Base-by-base conservation (phyloP, 2,329 filamentous ascomycete genomes). In the Geoglossum cookeanum region DNA sequence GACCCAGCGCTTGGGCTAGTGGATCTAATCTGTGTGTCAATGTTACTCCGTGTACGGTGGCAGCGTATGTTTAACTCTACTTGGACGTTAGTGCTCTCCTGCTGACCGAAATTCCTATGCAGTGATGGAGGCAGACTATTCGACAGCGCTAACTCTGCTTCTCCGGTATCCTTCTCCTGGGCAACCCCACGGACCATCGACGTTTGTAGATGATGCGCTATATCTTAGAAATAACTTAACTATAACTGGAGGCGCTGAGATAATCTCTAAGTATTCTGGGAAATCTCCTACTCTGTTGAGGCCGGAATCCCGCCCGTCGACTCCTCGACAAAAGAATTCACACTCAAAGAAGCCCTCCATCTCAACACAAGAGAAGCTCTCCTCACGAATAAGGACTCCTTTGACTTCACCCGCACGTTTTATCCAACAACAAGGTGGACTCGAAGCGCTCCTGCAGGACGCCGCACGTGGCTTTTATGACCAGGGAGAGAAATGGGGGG, bases 1-100 rank as follows among this genome's bases (percentile, higher is more conserved):
- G 90, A 95, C 64, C 78, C 91, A 6, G 77, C 79, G 0, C 71
- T 95, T 32, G 81, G 89, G 55, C 73, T 97, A 35, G 81, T 97
- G 62, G 88, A 97, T 65, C 76, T 92, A 57, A 83, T 96, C n/a
- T 96, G 90, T 63, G 81, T 96, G 55, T 84, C 89, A 4, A 97
- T 98, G 90, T 74, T 98, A 29, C 74, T 98, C 51, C 80, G 92
- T 55, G 88, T 97, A 63, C 81, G 91, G 58, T 96, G 90, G 90
- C 80, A 90, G 63, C 72, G 87, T 92, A 72, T 74, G 84, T 70
- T 35, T 15, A 45, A n/a, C 7, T 8, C 13, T 55, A 8, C 3
- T n/a, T 22, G 4, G 30, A 3, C 6, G 2, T 53, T 44, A 11
- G 37, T 22, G 48, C 56, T 8, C 5, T 52, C 17, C 30, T 3